Base-by-base conservation (phyloP, 2,329 filamentous ascomycete species). In the Fusarium sp. region DNA sequence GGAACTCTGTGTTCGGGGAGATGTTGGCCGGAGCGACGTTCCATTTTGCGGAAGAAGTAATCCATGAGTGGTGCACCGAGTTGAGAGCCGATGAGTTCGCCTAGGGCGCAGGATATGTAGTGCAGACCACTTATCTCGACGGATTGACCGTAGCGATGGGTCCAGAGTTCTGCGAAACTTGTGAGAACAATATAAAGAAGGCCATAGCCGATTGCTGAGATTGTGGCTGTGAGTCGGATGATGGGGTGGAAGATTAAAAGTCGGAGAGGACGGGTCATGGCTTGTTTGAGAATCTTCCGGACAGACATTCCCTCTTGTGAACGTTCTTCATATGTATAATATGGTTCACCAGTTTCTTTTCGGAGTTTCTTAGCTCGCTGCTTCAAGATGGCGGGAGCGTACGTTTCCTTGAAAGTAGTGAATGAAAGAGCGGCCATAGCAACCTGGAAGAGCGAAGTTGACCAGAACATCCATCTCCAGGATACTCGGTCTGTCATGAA, bases 121-220 rank as follows among this genome's bases (percentile, higher is more conserved):
- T 91, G 89, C 1, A 92, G 77, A 1, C 87, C 87, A n/a, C 86
- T 88, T 29, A 88, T 87, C 55, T 87, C 85, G 12, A 85, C 81
- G 1, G 84, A 83, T 71, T 90, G 82, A 56, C 82, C 74, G 72
- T 92, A 93, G 16, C 81, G 77, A 0, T 75, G 69, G 4, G 77
- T 81, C 88, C 88, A 92, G 1, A 92, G 80, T 0, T 77, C 73
- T 0, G 90, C 86, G 69, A 91, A 91, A 4, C 86, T 90, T 0
- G 87, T 86, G 1, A 92, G 83, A 30, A 89, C 82, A 24, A 92
- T 85, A 60, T 91, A 92, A 74, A 91, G 85, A 1, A 90, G 76
- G 0, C 90, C 89, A 67, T 90, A 91, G 18, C 87, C 79, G 67
- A 88, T 87, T 1, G 85, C 89, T 69, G 85, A 84, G 70, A 89